phyloP scores from a whole-genome alignment of 2,329 filamentous ascomycete species.

The Xylariales sp. region DNA sequence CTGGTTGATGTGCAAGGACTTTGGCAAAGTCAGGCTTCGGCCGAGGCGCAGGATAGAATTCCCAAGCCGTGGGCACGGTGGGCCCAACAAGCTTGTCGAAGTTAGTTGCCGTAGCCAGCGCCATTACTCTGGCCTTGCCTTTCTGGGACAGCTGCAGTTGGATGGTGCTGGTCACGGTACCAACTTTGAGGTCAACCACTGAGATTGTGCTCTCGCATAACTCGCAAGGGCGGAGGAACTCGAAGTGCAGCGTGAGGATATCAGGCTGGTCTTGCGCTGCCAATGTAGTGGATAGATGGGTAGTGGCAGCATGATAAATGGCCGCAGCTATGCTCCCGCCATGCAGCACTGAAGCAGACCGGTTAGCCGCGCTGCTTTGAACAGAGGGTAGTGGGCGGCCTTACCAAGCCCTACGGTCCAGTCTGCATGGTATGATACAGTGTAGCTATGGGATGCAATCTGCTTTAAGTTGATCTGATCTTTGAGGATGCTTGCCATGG shows the following conservation, averaged over 20 bases:
- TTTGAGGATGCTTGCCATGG: slow-evolving; percentile 10
- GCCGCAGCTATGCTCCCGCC: slow-evolving; percentile 19
- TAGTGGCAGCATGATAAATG: slow-evolving; percentile 15
- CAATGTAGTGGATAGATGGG: slow-evolving; percentile 12
- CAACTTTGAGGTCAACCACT: slow-evolving; percentile 14
- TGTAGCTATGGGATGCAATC: slow-evolving; percentile 10
- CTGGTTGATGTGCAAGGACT: slow-evolving; percentile 11
- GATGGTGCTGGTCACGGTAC: slow-evolving; percentile 13
- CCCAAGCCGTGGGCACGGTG: slow-evolving; percentile 11
- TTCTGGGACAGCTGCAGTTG: slow-evolving; percentile 18
- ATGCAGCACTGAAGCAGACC: slow-evolving; percentile 13
- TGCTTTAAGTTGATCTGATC: slow-evolving; percentile 15
- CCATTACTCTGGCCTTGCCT: slow-evolving; percentile 12
- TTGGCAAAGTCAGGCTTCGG: slow-evolving; percentile 18
- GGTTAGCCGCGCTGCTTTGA: not conserved
- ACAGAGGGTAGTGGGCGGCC: not conserved
- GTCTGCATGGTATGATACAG: slow-evolving; percentile 13
- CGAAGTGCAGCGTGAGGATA: slow-evolving; percentile 19
- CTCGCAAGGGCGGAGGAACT: slow-evolving; percentile 20
- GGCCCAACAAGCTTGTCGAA: slow-evolving; percentile 17
- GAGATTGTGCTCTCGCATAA: slow-evolving; percentile 13
- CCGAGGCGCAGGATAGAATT: slow-evolving; percentile 11
- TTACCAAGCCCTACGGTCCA: slow-evolving; percentile 16
- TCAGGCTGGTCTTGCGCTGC: slow-evolving; percentile 16
- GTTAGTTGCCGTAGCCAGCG: slow-evolving; percentile 17